Evolutionary conservation across 2,329 filamentous ascomycete species (phyloP).

Genomic region (Ceratocystis diversiconidia): DNA sequence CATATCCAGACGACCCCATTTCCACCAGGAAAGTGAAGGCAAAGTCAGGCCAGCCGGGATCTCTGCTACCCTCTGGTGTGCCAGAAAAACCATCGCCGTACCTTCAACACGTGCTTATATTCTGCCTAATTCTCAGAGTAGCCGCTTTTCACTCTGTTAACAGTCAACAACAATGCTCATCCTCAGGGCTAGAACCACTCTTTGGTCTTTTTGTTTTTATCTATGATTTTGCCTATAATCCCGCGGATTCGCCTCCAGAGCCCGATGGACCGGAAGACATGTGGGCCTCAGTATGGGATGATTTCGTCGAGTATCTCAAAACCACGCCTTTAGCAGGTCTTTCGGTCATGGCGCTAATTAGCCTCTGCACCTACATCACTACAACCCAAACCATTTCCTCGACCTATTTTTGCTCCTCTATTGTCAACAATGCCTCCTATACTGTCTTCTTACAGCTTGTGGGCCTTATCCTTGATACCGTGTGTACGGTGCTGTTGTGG

Average conservation of each 20-base stretch:
- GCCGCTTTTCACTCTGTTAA: constrained; percentile 35
- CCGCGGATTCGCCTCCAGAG: neutral
- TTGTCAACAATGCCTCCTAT: constrained; percentile 28
- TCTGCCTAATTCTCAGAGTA: constrained; percentile 33
- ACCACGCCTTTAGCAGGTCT: constrained; percentile 19
- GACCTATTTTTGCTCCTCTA: constrained; percentile 37
- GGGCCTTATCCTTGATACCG: constrained; percentile 34
- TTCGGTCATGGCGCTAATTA: constrained; percentile 26
- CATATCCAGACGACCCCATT: constrained; percentile 5
- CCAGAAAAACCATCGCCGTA: constrained; percentile 35
- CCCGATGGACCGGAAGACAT: constrained; percentile 32
- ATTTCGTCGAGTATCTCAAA: constrained; percentile 34
- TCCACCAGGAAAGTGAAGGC: neutral
- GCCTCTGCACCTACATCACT: constrained; percentile 31
- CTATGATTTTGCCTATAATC: constrained; percentile 16
- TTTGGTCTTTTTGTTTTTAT: constrained; percentile 13
- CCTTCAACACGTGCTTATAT: constrained; percentile 31
- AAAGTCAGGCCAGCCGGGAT: neutral
- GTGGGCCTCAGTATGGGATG: constrained; percentile 35
- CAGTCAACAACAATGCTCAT: constrained; percentile 36
- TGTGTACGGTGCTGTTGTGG: constrained; percentile 36
- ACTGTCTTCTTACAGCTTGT: constrained; percentile 31
- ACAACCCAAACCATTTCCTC: constrained; percentile 25
- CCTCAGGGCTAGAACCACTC: constrained; percentile 33
- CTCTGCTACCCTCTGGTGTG: constrained; percentile 21